Percentiles rank a stretch among this genome's conserved stretches.
Conservation (phyloP, 441 rosid species). For the Aquilaria agallochum region DNA sequence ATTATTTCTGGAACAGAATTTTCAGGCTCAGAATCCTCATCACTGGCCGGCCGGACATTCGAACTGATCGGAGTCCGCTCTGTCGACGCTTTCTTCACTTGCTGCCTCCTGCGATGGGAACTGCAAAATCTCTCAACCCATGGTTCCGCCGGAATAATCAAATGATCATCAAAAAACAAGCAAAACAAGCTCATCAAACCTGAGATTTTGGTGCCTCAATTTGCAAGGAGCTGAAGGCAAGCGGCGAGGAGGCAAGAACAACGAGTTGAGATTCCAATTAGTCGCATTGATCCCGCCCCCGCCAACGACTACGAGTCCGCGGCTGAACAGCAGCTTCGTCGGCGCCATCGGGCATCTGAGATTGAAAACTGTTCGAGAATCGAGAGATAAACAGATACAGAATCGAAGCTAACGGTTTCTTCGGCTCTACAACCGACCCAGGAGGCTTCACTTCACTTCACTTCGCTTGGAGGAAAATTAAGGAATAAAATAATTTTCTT, state of each 20-base stretch:
- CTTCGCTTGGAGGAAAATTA: background rate
- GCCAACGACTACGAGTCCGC: constrained; percentile 30
- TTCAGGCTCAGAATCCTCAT: constrained; percentile 40
- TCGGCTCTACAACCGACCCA: constrained; percentile 1
- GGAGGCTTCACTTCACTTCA: background rate
- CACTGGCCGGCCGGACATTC: constrained; percentile 25
- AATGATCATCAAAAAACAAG: background rate
- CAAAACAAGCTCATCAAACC: constrained; percentile 31
- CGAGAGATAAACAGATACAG: background rate
- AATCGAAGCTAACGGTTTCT: constrained; percentile 6
- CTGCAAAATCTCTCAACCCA: constrained; percentile 21
- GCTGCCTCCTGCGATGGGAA: constrained; percentile 38
- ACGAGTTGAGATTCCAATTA: constrained; percentile 27
- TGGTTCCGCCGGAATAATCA: background rate
- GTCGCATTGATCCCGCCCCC: constrained; percentile 8
- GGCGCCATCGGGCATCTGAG: constrained; percentile 36
- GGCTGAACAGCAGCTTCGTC: constrained; percentile 45
- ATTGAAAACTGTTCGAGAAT: background rate
- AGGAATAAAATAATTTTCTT: background rate
- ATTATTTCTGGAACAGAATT: constrained; percentile 19
- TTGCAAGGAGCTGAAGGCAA: constrained; percentile 63
- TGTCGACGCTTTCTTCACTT: constrained; percentile 47
- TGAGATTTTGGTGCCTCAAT: constrained; percentile 59
- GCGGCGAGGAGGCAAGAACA: constrained; percentile 37
- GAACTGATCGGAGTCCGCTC: constrained; percentile 33